phyloP scores from a whole-genome alignment of 2,329 filamentous ascomycete species.

The Calonectria hongkongensis region DNA sequence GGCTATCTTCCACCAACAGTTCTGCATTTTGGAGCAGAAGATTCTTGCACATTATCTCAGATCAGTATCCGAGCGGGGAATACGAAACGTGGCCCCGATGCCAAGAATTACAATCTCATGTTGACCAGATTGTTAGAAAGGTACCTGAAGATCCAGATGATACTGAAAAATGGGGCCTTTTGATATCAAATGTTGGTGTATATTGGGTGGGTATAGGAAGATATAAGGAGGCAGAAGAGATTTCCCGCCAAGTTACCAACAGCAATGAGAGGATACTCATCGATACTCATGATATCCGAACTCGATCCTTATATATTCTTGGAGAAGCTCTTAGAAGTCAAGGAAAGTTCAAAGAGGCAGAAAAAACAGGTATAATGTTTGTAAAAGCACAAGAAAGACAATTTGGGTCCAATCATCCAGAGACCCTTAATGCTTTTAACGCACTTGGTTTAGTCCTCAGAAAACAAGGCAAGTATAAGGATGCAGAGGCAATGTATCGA shows the following conservation, averaged over 20 bases:
- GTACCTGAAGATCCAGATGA: neutral
- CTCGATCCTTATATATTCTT: neutral
- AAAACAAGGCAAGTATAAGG: constrained; percentile 35
- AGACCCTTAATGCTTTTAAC: no score
- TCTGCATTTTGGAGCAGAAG: neutral
- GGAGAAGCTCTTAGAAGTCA: accelerated
- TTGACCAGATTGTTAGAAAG: neutral
- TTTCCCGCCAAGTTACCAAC: neutral
- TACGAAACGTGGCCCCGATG: neutral
- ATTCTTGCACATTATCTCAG: neutral
- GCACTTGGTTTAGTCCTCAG: neutral
- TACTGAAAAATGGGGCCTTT: accelerated
- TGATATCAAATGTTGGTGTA: neutral
- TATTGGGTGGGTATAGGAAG: neutral
- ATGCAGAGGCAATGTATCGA: constrained; percentile 40
- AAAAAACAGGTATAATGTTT: constrained; percentile 20
- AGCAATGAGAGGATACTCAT: neutral
- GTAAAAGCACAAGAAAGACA: no score
- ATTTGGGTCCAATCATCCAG: no score
- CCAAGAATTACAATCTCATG: neutral
- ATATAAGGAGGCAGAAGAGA: constrained; percentile 45
- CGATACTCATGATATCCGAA: no score
- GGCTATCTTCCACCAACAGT: neutral
- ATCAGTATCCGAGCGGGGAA: neutral
- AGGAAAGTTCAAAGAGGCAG: constrained; percentile 42